Evolutionary conservation across 345 rosid genomes (phyloP), one percentile per base, ranked within the genome.

Genomic region (Lepidium africanum): DNA sequence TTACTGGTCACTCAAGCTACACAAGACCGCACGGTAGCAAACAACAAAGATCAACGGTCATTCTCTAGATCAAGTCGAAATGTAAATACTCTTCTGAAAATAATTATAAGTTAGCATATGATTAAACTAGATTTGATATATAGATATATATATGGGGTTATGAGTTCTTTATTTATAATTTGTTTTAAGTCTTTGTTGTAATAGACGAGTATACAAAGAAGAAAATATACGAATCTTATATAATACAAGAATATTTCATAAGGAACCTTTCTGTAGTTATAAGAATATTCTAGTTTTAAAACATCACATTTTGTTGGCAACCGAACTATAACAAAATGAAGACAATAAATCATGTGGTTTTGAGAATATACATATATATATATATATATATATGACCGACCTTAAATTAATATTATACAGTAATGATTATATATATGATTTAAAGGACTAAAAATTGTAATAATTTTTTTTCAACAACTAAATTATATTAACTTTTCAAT

Each of bases 21-120:
- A 61, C 38, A 49, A 32, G 53, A 56, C 65, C 32, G 59, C 43
- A 65, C 36, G 27, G 39, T 65, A 65, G 15, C 66, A 7, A 30
- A 30, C 33, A 6, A 30, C 7, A 6, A 30, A 30, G 33, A 30
- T 30, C 7, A 30, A 15, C 37, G 47, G 21, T 53, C 40, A 53
- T 33, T 17, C 40, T 25, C 15, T 54, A 10, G 56, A 68, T 11
- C 16, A 52, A 62, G 7, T 63, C 43, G 59, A 46, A 40, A 57
- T 23, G 21, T 15, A 12, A 7, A 14, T 21, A 27, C 32, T 37
- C 7, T 10, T 57, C 21, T 21, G n/a, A n/a, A n/a, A n/a, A n/a
- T n/a, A n/a, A 56, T 38, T 58, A 14, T 5, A 25, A 10, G 10
- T 38, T 50, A 51, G 7, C 25, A 35, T 8, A 13, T 30, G 19